Evolutionary conservation across 2,329 filamentous ascomycete species (phyloP), one percentile per base, ranked within the genome.

Genomic region (Zasmidium citrigriseum): DNA sequence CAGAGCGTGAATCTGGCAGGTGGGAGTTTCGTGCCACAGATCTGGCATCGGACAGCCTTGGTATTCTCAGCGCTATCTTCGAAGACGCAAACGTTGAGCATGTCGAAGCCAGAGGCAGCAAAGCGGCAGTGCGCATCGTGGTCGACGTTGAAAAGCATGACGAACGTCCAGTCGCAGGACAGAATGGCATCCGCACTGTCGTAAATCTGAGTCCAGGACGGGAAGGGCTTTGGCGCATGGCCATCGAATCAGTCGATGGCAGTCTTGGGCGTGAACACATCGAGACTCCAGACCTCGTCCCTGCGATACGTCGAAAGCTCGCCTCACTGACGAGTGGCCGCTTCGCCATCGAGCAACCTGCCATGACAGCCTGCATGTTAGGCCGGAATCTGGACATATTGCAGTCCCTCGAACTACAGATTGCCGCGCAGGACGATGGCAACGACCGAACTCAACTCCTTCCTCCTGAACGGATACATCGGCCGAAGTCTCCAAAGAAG

Each of bases 401-500:
- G 24, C 87, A 88, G 29, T 86, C 86, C 3, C 77, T 96, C 22
- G 67, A 70, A 23, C 56, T 84, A 3, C 61, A 68, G 34, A 60
- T 57, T 21, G 62, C 56, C 22, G 45, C 56, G 7, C 54, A 58
- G 27, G 59, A 61, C n/a, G 67, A 63, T 9, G 61, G 64, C 20
- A 60, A 64, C 14, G 56, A 59, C 22, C 60, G 62, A 23, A 54
- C 60, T 3, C 50, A 57, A 18, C 49, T 60, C 16, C 52, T 52
- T 3, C 57, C 58, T 34, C 65, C 59, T 10, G 74, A 76, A 38
- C 83, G 83, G 55, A 87, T 86, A 0, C 90, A 90, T 70, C 82
- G 93, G 10, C 86, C 87, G 3, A 85, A 88, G n/a, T 97, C 93
- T 0, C 93, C 93, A 0, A 90, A 96, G 49, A 98, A 97, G 73